Conservation (phyloP, 495 filamentous ascomycete species). For the Penicilliopsis zonata region DNA sequence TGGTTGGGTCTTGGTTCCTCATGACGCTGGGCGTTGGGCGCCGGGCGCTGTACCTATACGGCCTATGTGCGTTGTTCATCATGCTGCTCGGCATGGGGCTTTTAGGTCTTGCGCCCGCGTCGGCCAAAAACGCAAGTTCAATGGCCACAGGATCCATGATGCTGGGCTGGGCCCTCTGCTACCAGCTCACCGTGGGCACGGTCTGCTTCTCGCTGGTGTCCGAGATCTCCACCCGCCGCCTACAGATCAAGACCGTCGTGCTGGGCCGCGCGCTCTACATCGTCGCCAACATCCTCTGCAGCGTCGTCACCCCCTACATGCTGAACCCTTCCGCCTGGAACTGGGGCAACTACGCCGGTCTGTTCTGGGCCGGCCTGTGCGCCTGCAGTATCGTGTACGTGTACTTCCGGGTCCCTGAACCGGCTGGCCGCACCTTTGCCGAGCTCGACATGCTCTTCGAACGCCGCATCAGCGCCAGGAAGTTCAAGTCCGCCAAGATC, state of each 20-base stretch:
- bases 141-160: conserved; percentile 48
- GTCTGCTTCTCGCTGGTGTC: conserved; percentile 54
- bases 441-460: conserved; percentile 52
- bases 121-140: conserved; percentile 18
- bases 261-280: conserved; percentile 49
- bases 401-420: conserved; percentile 52
- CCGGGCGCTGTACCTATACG: conserved; percentile 46
- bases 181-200: conserved; percentile 50
- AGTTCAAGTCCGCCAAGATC: conserved; percentile 41
- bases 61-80: conserved; percentile 37
- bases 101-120: conserved; percentile 36
- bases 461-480: conserved; percentile 37
- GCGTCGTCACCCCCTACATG: conserved; percentile 50
- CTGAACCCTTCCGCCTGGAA: conserved; percentile 49
- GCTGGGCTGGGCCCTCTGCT: conserved; percentile 46
- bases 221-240: conserved; percentile 45
- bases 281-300: conserved; percentile 43
- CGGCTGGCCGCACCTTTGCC: conserved; percentile 44
- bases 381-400: conserved; percentile 47
- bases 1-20: conserved; percentile 47
- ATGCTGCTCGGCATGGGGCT: conserved; percentile 52
- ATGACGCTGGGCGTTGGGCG: conserved; percentile 44
- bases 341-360: conserved; percentile 48
- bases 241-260: conserved; percentile 52
- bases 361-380: conserved; percentile 51